These are phyloP conservation scores for Mycena citricolor DNA, from an alignment of 1,284 basidiomycete species.

Conservation along the genomic window DNA sequence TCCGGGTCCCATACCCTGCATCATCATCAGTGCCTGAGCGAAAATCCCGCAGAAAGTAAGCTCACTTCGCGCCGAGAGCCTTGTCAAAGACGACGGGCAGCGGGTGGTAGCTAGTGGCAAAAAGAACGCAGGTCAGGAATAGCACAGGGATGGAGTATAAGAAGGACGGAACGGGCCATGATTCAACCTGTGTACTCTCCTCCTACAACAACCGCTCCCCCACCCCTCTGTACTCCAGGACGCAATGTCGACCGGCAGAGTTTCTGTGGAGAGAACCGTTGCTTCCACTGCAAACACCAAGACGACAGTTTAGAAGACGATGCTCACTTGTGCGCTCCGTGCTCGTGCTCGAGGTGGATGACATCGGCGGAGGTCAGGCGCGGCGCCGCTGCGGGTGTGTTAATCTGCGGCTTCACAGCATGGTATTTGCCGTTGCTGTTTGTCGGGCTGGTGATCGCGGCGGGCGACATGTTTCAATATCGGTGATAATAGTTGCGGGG, in stretches of 20 bases:
- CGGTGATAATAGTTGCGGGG: conserved; percentile 1
- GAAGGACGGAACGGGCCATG: conserved; percentile 21
- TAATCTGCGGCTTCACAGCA: conserved; percentile 5
- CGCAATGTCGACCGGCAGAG: conserved; percentile 26
- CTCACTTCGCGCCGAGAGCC: conserved; percentile 85
- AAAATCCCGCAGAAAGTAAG: conserved; percentile 34
- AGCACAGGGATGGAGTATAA: conserved; percentile 28
- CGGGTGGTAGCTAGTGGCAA: conserved; percentile 86
- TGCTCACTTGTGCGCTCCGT: conserved; percentile 87
- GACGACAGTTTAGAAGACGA: conserved; percentile 11
- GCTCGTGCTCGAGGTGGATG: conserved; percentile 80
- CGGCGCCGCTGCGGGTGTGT: neutral
- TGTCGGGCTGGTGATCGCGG: conserved; percentile 12
- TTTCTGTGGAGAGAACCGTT: conserved; percentile 17
- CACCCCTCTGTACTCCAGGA: conserved; percentile 21
- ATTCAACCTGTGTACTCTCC: conserved; percentile 6
- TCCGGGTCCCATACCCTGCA: conserved; percentile 93
- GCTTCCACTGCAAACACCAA: conserved; percentile 24
- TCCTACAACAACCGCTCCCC: conserved; percentile 4
- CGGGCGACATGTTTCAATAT: conserved; percentile 18
- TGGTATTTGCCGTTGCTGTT: conserved; percentile 13
- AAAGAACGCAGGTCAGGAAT: conserved; percentile 34
- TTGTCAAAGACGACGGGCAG: conserved; percentile 93
- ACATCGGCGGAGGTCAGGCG: conserved; percentile 61
- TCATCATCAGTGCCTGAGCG: conserved; percentile 27